Evolutionary conservation across 2,329 filamentous ascomycete species (phyloP), one percentile per base, ranked within the genome.

Genomic region (Aspergillus clavatus): DNA sequence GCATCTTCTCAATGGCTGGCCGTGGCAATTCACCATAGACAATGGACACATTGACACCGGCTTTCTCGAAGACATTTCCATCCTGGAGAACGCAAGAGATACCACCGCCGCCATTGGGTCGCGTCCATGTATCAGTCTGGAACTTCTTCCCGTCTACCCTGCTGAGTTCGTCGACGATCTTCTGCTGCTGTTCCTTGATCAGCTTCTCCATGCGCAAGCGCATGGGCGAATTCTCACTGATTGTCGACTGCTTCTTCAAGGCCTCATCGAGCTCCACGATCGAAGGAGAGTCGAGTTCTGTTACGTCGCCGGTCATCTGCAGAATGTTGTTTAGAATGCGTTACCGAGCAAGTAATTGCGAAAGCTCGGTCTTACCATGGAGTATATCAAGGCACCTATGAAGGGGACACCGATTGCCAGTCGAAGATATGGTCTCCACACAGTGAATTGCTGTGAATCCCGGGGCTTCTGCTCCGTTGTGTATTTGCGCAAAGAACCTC

Each of bases 31-130:
- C 86, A 50, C 93, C 93, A 65, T 98, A 97, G 40, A 98, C 93
- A 50, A 97, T 83, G 46, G 87, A 94, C 61, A 91, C 90, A 62
- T 95, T 95, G 48, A 97, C 89, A 23, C 93, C 93, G 36, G 87
- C 93, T 72, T 98, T 98, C 69, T 98, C 93, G 61, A 98, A 98
- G 40, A 96, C 89, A 51, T 94, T 91, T 56, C 93, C 90, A 54
- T 96, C 89, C 68, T 98, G 93, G 14, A 98, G 76, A 29, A 98
- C 90, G 69, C 90, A 95, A 12, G 89, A 94, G 58, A 91, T 90
- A 54, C 93, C 93, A 45, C 93, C 93, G 33, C 93, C 93, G 43
- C 93, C 93, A 63, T 89, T 84, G 46, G 87, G 84, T 41, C 93
- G 83, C 50, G 82, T 78, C 93, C 93, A 98, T 54, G 85, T 84